A percentile compares a stretch with the other conserved stretches of the same genome.
Conservation (phyloP, 495 filamentous ascomycete genomes). For the Neurospora sp. region DNA sequence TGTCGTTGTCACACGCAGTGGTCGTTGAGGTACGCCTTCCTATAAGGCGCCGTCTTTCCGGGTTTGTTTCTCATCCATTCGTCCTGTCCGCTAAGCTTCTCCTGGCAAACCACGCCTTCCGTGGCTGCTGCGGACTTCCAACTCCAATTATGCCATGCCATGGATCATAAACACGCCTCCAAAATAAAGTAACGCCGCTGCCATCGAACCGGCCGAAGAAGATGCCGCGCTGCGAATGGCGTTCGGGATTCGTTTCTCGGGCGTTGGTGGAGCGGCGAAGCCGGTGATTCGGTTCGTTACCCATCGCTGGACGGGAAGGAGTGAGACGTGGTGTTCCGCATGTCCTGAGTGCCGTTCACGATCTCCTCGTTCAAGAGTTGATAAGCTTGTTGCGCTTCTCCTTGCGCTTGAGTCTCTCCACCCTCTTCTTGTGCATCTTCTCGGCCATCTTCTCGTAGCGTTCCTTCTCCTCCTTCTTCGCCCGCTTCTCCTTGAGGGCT, state of each 20-base stretch:
- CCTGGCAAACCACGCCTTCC: not conserved
- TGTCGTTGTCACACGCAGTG: not conserved
- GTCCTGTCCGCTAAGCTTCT: not conserved
- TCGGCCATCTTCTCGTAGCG: constrained; percentile 90
- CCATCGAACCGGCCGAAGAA: not conserved
- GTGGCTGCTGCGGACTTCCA: not conserved
- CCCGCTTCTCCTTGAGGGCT: constrained; percentile 70
- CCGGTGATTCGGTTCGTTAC: not conserved
- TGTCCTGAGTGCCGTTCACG: not conserved
- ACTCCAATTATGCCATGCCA: not conserved
- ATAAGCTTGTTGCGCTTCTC: constrained; percentile 97
- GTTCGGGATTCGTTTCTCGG: not conserved
- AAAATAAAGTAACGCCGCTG: not conserved
- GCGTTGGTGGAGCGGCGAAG: not conserved
- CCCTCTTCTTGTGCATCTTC: constrained; percentile 93
- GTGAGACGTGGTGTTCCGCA: not conserved
- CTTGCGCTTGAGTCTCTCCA: constrained; percentile 83
- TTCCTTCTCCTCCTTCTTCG: constrained; percentile 83
- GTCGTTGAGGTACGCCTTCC: not conserved
- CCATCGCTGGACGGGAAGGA: not conserved
- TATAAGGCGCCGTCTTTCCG: not conserved
- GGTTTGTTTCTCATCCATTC: not conserved
- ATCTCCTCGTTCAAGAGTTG: constrained; percentile 57
- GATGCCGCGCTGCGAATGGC: not conserved
- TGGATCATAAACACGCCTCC: not conserved